Percentiles rank a stretch among this genome's conserved stretches.
Conservation (phyloP, 805 yeast genomes). For the Brettanomyces bruxellensis region DNA sequence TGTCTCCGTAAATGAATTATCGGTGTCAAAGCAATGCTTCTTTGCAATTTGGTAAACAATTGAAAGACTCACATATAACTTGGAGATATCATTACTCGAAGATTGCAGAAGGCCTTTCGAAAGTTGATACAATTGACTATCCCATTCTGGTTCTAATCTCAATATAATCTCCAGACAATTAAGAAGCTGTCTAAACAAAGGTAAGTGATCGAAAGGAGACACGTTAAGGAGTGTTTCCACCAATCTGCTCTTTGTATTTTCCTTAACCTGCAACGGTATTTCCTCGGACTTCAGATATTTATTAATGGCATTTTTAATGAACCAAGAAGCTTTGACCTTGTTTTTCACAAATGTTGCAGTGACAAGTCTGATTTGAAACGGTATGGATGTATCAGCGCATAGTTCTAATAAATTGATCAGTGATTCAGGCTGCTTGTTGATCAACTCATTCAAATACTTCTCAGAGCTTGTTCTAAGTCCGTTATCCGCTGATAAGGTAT, state of each 20-base stretch:
- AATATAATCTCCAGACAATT: slow-evolving; percentile 49
- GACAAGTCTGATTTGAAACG: slow-evolving; percentile 49
- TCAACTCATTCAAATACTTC: slow-evolving; percentile 31
- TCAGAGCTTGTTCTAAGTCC: slow-evolving; percentile 36
- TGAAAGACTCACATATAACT: slow-evolving; percentile 56
- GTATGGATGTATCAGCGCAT: slow-evolving; percentile 28
- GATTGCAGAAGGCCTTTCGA: slow-evolving; percentile 37
- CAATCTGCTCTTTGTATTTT: slow-evolving; percentile 52
- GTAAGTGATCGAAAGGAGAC: slow-evolving; percentile 27
- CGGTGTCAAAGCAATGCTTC: slow-evolving; percentile 58
- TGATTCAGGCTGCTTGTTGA: slow-evolving; percentile 29
- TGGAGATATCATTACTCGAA: slow-evolving; percentile 29
- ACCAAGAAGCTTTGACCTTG: slow-evolving; percentile 59
- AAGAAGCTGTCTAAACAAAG: slow-evolving; percentile 46
- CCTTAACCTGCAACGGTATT: slow-evolving; percentile 45
- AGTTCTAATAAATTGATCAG: slow-evolving; percentile 36
- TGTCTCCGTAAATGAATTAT: slow-evolving; percentile 41
- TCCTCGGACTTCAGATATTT: slow-evolving; percentile 14
- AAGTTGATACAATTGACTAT: slow-evolving; percentile 36
- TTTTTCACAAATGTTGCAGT: slow-evolving; percentile 83
- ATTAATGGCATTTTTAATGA: slow-evolving; percentile 19
- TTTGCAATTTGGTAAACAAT: slow-evolving; percentile 64
- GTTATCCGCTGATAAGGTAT: slow-evolving; percentile 39
- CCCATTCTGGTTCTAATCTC: slow-evolving; percentile 40
- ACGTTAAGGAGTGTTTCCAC: slow-evolving; percentile 45